These are phyloP conservation scores for Chlorella sp. DNA, from an alignment of 139 green algal genomes.

Conservation along the genomic window DNA sequence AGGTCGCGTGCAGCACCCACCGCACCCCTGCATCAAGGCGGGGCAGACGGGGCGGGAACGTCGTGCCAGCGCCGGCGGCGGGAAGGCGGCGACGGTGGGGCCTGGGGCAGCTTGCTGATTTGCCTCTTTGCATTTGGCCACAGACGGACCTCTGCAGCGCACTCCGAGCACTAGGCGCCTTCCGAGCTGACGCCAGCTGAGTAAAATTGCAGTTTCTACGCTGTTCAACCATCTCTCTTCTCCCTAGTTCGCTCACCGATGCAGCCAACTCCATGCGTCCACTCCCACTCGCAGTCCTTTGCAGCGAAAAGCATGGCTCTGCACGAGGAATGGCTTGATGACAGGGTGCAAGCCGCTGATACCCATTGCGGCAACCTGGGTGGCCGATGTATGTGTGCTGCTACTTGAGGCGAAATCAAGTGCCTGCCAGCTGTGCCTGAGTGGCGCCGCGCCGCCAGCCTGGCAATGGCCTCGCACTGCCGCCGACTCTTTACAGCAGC, in stretches of 20 bases:
- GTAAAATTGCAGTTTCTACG: not conserved
- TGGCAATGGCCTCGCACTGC: too few relatives aligned
- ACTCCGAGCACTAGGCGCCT: too few relatives aligned
- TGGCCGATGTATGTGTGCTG: too few relatives aligned
- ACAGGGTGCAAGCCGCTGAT: slow-evolving; percentile 34
- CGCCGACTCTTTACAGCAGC: too few relatives aligned
- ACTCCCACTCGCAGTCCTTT: slow-evolving; percentile 78
- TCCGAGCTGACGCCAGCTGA: not conserved
- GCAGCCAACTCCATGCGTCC: slow-evolving; percentile 94
- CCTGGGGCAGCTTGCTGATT: not conserved
- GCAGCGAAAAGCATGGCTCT: slow-evolving; percentile 77
- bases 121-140: not conserved
- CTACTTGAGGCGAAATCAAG: too few relatives aligned
- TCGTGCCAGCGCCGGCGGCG: too few relatives aligned
- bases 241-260: slow-evolving; percentile 57
- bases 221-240: not conserved
- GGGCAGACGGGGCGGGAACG: not conserved
- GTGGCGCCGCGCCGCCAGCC: too few relatives aligned
- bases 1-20: slow-evolving; percentile 88
- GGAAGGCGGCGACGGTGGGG: not conserved
- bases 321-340: slow-evolving; percentile 20
- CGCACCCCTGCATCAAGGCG: slow-evolving; percentile 54
- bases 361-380: slow-evolving; percentile 14
- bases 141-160: too few relatives aligned
- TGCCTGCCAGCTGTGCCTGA: too few relatives aligned